A percentile compares a stretch with the other conserved stretches of the same genome.
These are phyloP conservation scores for Cladosporium sp. DNA, from an alignment of 2,329 filamentous ascomycete genomes.

Conservation along the genomic window DNA sequence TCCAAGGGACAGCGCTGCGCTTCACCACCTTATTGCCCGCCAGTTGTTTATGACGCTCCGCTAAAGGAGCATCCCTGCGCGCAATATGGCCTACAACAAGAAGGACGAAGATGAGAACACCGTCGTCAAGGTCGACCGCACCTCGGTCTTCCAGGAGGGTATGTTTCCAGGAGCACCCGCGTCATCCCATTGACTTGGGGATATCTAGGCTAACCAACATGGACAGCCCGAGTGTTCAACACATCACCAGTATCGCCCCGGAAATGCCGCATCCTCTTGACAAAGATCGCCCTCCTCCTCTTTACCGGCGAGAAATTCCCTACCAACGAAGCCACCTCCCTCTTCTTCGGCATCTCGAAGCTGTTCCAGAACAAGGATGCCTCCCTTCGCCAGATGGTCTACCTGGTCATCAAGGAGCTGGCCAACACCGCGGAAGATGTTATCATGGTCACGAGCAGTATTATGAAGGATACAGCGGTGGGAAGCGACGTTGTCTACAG, in stretches of 20 bases:
- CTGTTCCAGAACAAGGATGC: conserved; percentile 99
- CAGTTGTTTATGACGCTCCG: conserved; percentile 10
- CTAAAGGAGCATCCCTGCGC: conserved; percentile 6
- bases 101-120: conserved; percentile 97
- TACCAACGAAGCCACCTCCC: conserved; percentile 90
- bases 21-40: background rate
- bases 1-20: conserved; percentile 10
- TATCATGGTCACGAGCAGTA: conserved; percentile 98
- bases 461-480: conserved; percentile 98
- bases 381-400: conserved; percentile 96
- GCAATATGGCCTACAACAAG: conserved; percentile 87
- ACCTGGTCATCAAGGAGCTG: conserved; percentile 96
- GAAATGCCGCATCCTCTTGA: conserved; percentile 94
- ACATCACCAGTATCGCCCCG: conserved; percentile 92
- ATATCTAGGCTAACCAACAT: conserved; percentile 10
- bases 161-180: conserved; percentile 31
- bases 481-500: conserved; percentile 90
- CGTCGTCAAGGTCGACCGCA: conserved; percentile 95
- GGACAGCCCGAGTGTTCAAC: conserved; percentile 89
- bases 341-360: conserved; percentile 99
- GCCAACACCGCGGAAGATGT: conserved; percentile 94
- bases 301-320: conserved; percentile 97
- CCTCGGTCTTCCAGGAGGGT: conserved; percentile 99
- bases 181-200: conserved; percentile 8
- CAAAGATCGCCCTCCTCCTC: conserved; percentile 91